Evolutionary conservation across 2,329 filamentous ascomycete species (phyloP), one percentile per base, ranked within the genome.

Genomic region (Pseudocercospora fuligena): DNA sequence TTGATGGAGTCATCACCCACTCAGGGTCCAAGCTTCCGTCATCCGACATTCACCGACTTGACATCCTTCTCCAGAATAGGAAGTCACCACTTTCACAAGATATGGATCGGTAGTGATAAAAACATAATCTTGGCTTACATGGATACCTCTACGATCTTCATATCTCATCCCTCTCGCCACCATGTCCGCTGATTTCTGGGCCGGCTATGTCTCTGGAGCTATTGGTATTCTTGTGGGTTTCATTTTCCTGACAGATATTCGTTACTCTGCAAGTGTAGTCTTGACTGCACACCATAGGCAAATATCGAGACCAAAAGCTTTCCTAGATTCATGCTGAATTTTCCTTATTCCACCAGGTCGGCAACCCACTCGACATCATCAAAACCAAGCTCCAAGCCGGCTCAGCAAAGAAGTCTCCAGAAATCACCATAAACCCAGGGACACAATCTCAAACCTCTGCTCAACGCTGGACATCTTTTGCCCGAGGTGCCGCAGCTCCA

Each of bases 101-200:
- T n/a, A 47, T 51, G 53, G 31, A 47, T 63, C 61, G 53, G 47
- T 56, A n/a, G 23, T 25, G 29, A 33, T 14, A 27, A 21, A 23
- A 40, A 19, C 40, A 46, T 29, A 9, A 4, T 33, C 5, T 23
- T 46, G 31, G 61, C 51, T 29, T 63, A 61, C 46, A 67, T 67
- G 61, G 61, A 64, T 19, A 53, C 29, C 21, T 23, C n/a, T 16
- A 2, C 51, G 9, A 19, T 8, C 12, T 25, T 51, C 23, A 16
- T n/a, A 49, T 31, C 11, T 19, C 16, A 16, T 36, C 40, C 33
- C 33, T 33, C 36, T 8, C 23, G 8, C 5, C 61, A 66, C 11
- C 43, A 94, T 95, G 92, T 92, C 92, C 60, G 88, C 92, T 72
- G 94, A 97, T 78, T 97, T 97, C 80, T 97, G 92, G 92, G 92